These are phyloP conservation scores for Ophiocordyceps camponoti-saundersi DNA, from an alignment of 2,329 filamentous ascomycete species.

Conservation along the genomic window DNA sequence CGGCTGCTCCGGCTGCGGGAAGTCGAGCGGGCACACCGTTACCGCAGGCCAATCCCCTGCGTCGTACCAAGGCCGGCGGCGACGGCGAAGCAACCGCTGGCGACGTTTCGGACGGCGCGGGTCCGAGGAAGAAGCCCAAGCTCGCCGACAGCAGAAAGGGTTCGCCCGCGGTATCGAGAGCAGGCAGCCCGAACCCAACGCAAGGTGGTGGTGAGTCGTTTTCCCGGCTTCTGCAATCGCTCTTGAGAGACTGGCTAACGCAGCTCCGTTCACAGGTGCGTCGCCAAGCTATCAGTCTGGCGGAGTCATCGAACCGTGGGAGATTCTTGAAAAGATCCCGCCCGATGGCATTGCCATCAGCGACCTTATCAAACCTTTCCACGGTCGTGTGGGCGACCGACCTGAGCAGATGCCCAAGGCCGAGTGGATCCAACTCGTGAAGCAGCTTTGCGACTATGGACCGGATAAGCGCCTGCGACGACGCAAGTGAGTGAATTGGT, in stretches of 20 bases:
- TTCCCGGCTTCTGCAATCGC: not conserved
- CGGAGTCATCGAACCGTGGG: conserved; percentile 26
- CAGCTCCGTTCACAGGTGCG: conserved; percentile 6
- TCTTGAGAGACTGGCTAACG: not conserved
- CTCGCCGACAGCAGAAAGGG: conserved; percentile 28
- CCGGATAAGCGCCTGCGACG: conserved; percentile 34
- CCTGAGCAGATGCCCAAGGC: conserved; percentile 32
- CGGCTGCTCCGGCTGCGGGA: conserved; percentile 26
- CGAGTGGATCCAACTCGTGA: conserved; percentile 44
- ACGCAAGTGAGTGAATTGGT: conserved; percentile 6
- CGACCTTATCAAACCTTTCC: conserved; percentile 36
- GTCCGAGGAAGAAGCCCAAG: conserved; percentile 37
- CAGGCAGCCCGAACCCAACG: conserved; percentile 38
- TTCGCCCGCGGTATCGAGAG: conserved; percentile 42
- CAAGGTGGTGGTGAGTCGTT: conserved; percentile 21
- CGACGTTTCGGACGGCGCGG: conserved; percentile 43
- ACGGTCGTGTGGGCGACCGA: conserved; percentile 31
- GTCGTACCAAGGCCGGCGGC: conserved; percentile 20
- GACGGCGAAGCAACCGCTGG: conserved; percentile 58
- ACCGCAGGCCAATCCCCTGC: conserved; percentile 20
- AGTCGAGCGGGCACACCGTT: conserved; percentile 41
- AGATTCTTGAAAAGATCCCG: conserved; percentile 37
- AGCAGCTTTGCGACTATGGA: conserved; percentile 33
- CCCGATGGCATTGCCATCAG: conserved; percentile 36
- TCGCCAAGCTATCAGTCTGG: conserved; percentile 17